Evolutionary conservation across 2,329 filamentous ascomycete genomes (phyloP), one percentile per base, ranked within the genome.

Genomic region (Cladophialophora chaetospira): DNA sequence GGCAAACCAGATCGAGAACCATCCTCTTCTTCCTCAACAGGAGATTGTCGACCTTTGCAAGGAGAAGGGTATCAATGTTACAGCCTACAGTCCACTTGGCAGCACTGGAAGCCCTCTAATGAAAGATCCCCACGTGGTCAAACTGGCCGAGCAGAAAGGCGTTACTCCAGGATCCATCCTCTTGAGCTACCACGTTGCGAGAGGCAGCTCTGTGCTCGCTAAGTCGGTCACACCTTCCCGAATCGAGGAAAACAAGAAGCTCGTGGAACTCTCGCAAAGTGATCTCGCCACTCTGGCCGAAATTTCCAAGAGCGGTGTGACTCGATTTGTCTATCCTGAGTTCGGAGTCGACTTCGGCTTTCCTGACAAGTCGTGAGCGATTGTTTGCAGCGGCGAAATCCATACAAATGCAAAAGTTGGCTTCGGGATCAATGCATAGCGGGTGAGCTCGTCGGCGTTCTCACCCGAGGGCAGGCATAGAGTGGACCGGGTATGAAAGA

Each of bases 11-110:
- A 66, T 82, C 45, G 81, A 83, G 65, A 70, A 75, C 21, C 81
- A 83, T 63, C 81, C 76, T 1, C 82, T 76, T 71, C 71, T 83
- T 13, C 79, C 80, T 58, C 80, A 83, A 63, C 68, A 68, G 13
- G 67, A 67, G 2, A 80, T 82, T 52, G 68, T 71, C 15, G 73
- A 77, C 8, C 82, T 75, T 71, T 77, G 80, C 67, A 75, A 75
- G 55, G 63, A 69, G 11, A 76, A 79, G 54, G 75, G 75, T 19
- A 82, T 82, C 61, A 78, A 81, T 66, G 65, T 82, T 55, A 80
- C 77, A 4, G 78, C 81, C 53, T 83, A 82, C 67, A 80, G 76
- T 33, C 78, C 80, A 0, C 77, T 82, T 13, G 81, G 80, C 10
- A 82, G 82, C 66, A 77, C 73, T 6, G 74, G 74, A 3, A 73